Evolutionary conservation across 768 basidiomycete genomes (phyloP).

Genomic region (Leccinum sublutescens): DNA sequence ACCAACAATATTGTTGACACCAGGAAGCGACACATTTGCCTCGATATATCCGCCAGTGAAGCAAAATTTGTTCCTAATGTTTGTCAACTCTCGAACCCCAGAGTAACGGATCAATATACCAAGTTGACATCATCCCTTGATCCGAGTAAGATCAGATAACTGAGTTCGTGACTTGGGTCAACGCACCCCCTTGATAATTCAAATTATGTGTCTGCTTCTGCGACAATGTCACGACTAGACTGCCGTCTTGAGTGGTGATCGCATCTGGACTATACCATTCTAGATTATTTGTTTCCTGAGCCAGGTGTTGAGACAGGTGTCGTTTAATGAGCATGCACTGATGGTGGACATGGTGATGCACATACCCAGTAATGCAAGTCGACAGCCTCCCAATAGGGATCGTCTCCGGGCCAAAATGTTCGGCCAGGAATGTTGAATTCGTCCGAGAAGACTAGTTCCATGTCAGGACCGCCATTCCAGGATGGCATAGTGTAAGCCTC

Average conservation of each 20-base stretch:
- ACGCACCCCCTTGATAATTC: conserved; percentile 42
- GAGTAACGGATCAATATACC: conserved; percentile 20
- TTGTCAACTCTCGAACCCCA: conserved; percentile 7
- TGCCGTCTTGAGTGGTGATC: conserved; percentile 49
- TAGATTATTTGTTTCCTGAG: conserved; percentile 44
- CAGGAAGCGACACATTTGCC: conserved; percentile 60
- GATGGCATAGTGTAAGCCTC: conserved; percentile 54
- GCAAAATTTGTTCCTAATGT: conserved; percentile 81
- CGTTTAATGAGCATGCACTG: conserved; percentile 30
- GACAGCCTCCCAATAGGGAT: conserved; percentile 77
- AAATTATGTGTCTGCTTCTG: conserved; percentile 45
- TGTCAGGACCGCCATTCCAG: conserved; percentile 56
- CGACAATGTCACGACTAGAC: conserved; percentile 49
- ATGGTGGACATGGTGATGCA: conserved; percentile 21
- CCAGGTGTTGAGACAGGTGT: conserved; percentile 1
- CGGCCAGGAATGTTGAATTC: conserved; percentile 78
- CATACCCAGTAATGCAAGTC: conserved; percentile 43
- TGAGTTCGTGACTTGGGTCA: conserved; percentile 12
- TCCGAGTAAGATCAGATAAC: conserved; percentile 25
- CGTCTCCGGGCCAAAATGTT: conserved; percentile 79
- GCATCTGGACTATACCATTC: conserved; percentile 60
- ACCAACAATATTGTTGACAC: conserved; percentile 60
- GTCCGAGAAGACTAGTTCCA: conserved; percentile 69
- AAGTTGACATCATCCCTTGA: conserved; percentile 49
- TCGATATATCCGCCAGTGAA: conserved; percentile 84